Conservation (phyloP, 208 protist genomes). For the Crithidia mellificae region DNA sequence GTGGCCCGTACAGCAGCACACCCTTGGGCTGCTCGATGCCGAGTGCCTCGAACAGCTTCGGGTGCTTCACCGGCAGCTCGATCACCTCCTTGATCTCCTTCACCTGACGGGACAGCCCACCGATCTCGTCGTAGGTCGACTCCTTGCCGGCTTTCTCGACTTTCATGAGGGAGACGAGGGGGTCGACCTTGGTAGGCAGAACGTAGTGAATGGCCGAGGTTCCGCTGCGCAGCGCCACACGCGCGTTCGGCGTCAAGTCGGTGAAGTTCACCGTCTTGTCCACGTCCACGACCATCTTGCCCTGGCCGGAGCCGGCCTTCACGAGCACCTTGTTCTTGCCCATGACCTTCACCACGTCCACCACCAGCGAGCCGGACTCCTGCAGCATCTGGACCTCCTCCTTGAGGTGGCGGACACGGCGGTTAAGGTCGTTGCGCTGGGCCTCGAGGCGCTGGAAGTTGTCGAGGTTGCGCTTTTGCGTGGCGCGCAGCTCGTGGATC, state of each 20-base stretch:
- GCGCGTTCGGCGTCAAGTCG: conserved; percentile 93
- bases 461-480: conserved; percentile 83
- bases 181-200: conserved; percentile 98
- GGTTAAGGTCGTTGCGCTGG: conserved; percentile 90
- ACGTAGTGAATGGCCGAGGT: conserved; percentile 98
- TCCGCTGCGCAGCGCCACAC: conserved; percentile 98
- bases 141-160: conserved; percentile 99
- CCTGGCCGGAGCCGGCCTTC: conserved; percentile 93
- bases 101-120: conserved; percentile 99
- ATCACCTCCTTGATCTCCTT: conserved; percentile 93
- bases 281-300: conserved; percentile 99
- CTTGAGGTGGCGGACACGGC: conserved; percentile 96
- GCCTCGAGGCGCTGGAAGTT: conserved; percentile 87
- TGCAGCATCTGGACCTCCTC: conserved; percentile 98
- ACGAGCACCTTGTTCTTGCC: conserved; percentile 98
- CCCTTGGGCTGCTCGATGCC: conserved; percentile 99
- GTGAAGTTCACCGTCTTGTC: conserved; percentile 95
- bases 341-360: conserved; percentile 99
- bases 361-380: conserved; percentile 98
- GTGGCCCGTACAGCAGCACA: conserved; percentile 98
- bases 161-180: conserved; percentile 99
- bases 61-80: conserved; percentile 93
- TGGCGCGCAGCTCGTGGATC: conserved; percentile 87
- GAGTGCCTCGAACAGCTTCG: conserved; percentile 99
- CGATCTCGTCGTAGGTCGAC: conserved; percentile 99